These are phyloP conservation scores for Aureobasidium vineae DNA, from an alignment of 2,329 filamentous ascomycete species.

Conservation along the genomic window DNA sequence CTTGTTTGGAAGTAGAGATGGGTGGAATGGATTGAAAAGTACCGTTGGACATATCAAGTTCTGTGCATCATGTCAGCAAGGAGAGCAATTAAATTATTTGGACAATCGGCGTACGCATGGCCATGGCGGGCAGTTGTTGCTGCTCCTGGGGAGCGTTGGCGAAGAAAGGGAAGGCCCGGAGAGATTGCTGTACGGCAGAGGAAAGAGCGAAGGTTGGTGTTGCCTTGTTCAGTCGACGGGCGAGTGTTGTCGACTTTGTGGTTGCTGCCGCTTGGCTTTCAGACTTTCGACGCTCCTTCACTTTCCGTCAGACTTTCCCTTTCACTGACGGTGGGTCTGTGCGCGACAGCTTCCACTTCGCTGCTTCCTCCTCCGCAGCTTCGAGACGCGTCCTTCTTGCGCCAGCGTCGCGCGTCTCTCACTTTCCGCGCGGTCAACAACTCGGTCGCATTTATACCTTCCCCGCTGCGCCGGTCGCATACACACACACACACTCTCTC, in stretches of 20 bases:
- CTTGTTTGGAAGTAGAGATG: neutral
- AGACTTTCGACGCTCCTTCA: constrained; percentile 14
- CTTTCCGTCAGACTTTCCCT: constrained; percentile 15
- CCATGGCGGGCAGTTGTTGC: constrained; percentile 48
- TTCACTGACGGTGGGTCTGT: neutral
- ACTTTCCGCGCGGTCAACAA: neutral
- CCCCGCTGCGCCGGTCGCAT: neutral
- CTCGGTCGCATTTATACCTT: constrained; percentile 1
- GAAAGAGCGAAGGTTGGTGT: constrained; percentile 10
- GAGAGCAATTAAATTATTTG: constrained; percentile 29
- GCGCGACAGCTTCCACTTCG: constrained; percentile 2
- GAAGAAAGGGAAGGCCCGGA: neutral
- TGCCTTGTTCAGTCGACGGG: neutral
- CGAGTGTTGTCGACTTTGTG: neutral
- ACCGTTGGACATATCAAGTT: constrained; percentile 84
- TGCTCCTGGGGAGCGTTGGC: constrained; percentile 27
- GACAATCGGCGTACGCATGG: constrained; percentile 54
- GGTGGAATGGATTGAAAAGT: constrained; percentile 37
- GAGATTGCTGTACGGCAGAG: neutral
- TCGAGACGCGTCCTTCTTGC: constrained; percentile 4
- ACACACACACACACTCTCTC: neutral
- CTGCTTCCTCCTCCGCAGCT: neutral
- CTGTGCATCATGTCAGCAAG: constrained; percentile 47
- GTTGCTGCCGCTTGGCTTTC: constrained; percentile 7
- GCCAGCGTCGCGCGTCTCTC: constrained; percentile 9